These are phyloP conservation scores for Xerocomus minutiporus DNA, from an alignment of 1,284 basidiomycete species.

Conservation along the genomic window DNA sequence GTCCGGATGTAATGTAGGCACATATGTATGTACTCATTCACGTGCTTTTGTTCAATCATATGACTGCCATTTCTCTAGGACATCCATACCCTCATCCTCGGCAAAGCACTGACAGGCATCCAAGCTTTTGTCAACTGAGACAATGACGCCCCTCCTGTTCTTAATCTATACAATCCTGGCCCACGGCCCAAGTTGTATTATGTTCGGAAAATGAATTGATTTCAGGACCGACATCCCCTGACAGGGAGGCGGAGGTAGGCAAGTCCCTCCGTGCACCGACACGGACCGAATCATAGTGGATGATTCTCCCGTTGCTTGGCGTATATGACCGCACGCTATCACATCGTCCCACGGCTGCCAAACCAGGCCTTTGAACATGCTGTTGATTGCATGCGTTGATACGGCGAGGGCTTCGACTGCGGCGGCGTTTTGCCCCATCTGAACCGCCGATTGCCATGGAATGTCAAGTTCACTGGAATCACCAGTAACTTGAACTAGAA, in stretches of 20 bases:
- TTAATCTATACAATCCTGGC: background rate
- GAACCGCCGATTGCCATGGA: background rate
- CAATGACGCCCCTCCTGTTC: background rate
- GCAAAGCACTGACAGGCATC: constrained; percentile 86
- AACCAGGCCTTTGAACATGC: background rate
- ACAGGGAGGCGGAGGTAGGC: background rate
- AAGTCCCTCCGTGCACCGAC: background rate
- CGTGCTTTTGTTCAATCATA: background rate
- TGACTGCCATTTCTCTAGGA: constrained; percentile 45
- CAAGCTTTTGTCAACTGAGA: constrained; percentile 69
- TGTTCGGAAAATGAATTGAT: background rate
- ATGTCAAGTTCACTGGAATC: background rate
- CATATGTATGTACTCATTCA: constrained; percentile 20
- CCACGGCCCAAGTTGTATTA: background rate
- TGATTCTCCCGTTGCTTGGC: background rate
- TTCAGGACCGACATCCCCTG: background rate
- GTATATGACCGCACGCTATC: background rate
- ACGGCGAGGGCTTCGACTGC: no score
- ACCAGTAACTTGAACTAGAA: background rate
- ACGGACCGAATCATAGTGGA: background rate
- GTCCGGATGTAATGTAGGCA: constrained; percentile 29
- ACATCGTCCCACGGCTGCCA: background rate
- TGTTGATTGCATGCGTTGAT: background rate
- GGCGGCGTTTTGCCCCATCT: background rate
- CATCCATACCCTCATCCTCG: constrained; percentile 83